phyloP scores from a whole-genome alignment of 306 rosid species.

The Quercus rubra region DNA sequence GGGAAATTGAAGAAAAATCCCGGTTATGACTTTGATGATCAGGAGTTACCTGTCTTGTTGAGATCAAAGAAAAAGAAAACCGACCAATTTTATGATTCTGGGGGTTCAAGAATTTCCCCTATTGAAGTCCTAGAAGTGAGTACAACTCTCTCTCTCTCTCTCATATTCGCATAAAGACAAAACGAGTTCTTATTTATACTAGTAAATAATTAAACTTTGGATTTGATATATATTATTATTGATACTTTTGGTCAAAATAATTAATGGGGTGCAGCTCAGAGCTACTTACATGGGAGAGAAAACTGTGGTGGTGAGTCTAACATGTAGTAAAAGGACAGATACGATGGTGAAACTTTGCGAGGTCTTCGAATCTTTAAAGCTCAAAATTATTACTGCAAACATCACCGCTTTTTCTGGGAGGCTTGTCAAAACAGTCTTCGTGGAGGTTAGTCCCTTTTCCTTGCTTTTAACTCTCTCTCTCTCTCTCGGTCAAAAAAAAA shows the following conservation, averaged over 20 bases:
- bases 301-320: slow-evolving; percentile 72
- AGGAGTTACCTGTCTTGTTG: slow-evolving; percentile 50
- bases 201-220: neutral
- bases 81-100: slow-evolving; percentile 37
- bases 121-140: slow-evolving; percentile 74
- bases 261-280: slow-evolving; percentile 51
- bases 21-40: slow-evolving; percentile 43
- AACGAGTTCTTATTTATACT: neutral
- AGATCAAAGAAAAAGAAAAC: slow-evolving; percentile 80
- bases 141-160: neutral
- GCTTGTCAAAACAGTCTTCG: slow-evolving; percentile 79
- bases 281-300: slow-evolving; percentile 75
- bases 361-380: slow-evolving; percentile 87
- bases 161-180: slow-evolving; percentile 24
- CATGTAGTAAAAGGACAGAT: slow-evolving; percentile 74
- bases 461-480: neutral
- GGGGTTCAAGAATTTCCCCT: slow-evolving; percentile 49
- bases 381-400: slow-evolving; percentile 72
- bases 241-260: neutral
- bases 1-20: slow-evolving; percentile 43
- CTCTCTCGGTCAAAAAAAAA: neutral
- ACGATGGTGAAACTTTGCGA: slow-evolving; percentile 91
- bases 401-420: slow-evolving; percentile 68
- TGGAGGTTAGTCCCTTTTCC: slow-evolving; percentile 53
- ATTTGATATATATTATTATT: neutral